Evolutionary conservation across 257 asterid species (phyloP), one percentile per base, ranked within the genome.

Genomic region (Fraxinus pennsylvanica): DNA sequence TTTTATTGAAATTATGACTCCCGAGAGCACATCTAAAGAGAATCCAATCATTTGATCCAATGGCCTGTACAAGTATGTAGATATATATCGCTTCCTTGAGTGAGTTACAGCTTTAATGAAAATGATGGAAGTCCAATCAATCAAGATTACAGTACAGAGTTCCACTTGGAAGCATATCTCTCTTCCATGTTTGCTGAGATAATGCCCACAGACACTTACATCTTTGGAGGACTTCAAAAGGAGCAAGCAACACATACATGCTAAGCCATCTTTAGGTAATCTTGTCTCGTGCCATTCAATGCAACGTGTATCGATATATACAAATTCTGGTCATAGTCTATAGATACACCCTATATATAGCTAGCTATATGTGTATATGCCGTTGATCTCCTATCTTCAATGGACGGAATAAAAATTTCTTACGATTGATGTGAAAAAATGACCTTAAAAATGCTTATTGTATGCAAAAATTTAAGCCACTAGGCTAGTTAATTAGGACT

Each of bases 81-180:
- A 4, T 32, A 2, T 41, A 41, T 41, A 41, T 1, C 9, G 47
- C 47, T 41, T 41, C 15, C 1, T 41, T 41, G 50, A 41, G 50
- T 72, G 68, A 73, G 75, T 79, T 78, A 76, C 83, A 67, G 41
- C 76, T 71, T 70, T 81, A 47, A 59, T 79, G 75, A 81, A 81
- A 73, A 57, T 43, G 81, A 74, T 65, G 78, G 76, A 84, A 6
- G 80, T 59, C 84, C 76, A 80, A 65, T 76, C 81, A 38, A 65
- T 41, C 29, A 29, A 29, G 41, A n/a, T 14, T 38, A 9, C 65
- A 66, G 65, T 54, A 19, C 27, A 54, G 65, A 17, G 27, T 54
- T 59, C 67, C 67, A 59, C 30, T n/a, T 59, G 67, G 67, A 21
- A 21, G 13, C 67, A 59, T 59, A 7, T 41, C 50, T 10, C 30